Evolutionary conservation across 2,329 filamentous ascomycete genomes (phyloP), one percentile per base, ranked within the genome.

Genomic region (Dactylonectria estremocensis): DNA sequence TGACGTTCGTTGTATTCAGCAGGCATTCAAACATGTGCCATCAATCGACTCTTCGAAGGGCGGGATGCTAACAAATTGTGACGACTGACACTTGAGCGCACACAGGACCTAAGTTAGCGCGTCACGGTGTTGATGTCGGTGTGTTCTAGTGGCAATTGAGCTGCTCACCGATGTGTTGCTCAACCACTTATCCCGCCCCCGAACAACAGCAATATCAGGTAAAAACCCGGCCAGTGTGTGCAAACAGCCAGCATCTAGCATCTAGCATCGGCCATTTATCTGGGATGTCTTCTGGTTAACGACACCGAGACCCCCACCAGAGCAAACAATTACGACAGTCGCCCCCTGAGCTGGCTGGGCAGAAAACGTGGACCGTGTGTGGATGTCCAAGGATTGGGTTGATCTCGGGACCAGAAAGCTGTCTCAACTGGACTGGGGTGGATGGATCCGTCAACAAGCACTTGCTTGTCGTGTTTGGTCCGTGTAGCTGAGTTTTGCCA

Each of bases 361-460:
- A 16, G 48, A 28, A 48, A 52, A 52, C 28, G 16, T n/a, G 28
- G 49, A 33, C n/a, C n/a, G 49, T 52, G 49, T 28, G 31, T 11
- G 49, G 16, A 33, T 52, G n/a, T 28, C 16, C 49, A 9, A 28
- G 22, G 28, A n/a, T 52, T 52, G 22, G 16, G 10, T 52, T 52
- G 14, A 52, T 33, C 49, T 28, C 5, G 16, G 49, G 31, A 35
- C 49, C 16, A 33, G 49, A 28, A 33, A 35, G 18, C 49, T 18
- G n/a, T 53, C 28, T 35, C 49, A 31, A 31, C 49, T 35, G 16
- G 31, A 20, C 31, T 53, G 50, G 31, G n/a, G 31, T 53, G 50
- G 49, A 33, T 28, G 28, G 31, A 33, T 52, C 16, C 31, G 49
- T n/a, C 24, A n/a, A 33, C 16, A 31, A 52, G 28, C 49, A n/a